Conservation (phyloP, 2,329 filamentous ascomycete species). For the Fusarium tupiense region DNA sequence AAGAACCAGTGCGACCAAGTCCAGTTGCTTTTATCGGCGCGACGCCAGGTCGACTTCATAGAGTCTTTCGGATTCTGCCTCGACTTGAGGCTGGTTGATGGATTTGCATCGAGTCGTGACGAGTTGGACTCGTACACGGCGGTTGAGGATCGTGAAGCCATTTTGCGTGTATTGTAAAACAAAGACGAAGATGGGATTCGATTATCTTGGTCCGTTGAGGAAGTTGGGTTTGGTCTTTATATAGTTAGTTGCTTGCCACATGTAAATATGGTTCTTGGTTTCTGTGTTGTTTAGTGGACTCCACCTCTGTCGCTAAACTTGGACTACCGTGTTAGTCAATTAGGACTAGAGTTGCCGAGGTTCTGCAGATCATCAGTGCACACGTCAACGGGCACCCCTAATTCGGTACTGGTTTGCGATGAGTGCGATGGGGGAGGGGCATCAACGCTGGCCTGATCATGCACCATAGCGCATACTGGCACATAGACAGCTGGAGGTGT, state of each 20-base stretch:
- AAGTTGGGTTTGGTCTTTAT: not conserved
- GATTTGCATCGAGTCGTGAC: not conserved
- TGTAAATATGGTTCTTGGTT: not conserved
- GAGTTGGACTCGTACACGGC: not conserved
- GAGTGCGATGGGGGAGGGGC: not conserved
- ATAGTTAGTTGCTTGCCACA: not conserved
- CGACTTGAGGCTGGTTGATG: not conserved
- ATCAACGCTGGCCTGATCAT: not conserved
- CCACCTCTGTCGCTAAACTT: not conserved
- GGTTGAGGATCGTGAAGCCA: not conserved
- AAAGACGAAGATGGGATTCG: not conserved
- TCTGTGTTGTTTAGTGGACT: not conserved
- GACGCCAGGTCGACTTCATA: not conserved
- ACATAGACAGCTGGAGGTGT: not conserved
- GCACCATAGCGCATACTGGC: not conserved
- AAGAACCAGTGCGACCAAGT: not conserved
- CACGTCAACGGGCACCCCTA: not conserved
- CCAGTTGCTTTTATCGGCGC: not conserved
- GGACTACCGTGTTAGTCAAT: not conserved
- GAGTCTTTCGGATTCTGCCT: not conserved
- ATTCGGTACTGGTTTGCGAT: not conserved
- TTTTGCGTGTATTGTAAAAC: not conserved
- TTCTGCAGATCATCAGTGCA: not conserved
- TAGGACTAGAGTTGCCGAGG: not conserved
- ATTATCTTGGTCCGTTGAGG: not conserved